phyloP scores from a whole-genome alignment of 768 basidiomycete genomes.

The Russula dissimulans region DNA sequence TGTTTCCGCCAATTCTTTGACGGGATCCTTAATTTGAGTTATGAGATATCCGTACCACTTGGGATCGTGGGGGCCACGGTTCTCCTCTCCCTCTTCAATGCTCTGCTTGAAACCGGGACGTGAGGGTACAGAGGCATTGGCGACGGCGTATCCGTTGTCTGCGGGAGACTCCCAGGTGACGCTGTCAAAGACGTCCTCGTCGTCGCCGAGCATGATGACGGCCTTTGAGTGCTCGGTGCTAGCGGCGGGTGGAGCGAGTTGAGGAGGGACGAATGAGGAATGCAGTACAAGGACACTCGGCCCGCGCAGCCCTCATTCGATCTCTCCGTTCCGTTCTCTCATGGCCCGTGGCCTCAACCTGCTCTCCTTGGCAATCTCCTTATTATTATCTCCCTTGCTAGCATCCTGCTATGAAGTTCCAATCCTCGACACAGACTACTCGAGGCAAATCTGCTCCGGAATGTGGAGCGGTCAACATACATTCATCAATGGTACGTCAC shows the following conservation, averaged over 20 bases:
- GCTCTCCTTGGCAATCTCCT: conserved; percentile 19
- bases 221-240: not conserved
- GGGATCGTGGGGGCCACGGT: conserved; percentile 62
- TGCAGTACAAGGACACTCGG: not conserved
- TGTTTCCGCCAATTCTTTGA: conserved; percentile 92
- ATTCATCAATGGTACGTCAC: conserved; percentile 69
- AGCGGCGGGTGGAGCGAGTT: not conserved
- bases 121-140: conserved; percentile 30
- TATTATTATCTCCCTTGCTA: conserved; percentile 16
- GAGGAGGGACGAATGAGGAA: not conserved
- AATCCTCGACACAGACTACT: conserved; percentile 69
- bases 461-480: conserved; percentile 82
- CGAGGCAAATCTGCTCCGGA: conserved; percentile 88
- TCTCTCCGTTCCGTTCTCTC: conserved; percentile 10
- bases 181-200: conserved; percentile 86
- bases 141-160: conserved; percentile 40
- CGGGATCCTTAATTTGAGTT: conserved; percentile 80
- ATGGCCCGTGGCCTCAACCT: conserved; percentile 14
- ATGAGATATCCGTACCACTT: conserved; percentile 88
- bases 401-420: conserved; percentile 49
- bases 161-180: conserved; percentile 83
- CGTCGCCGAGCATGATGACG: conserved; percentile 65
- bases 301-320: not conserved
- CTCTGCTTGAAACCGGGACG: conserved; percentile 80
- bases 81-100: conserved; percentile 58